Percentiles rank a stretch among this genome's conserved stretches.
phyloP scores from a whole-genome alignment of 2,329 filamentous ascomycete genomes.

The Rutstroemia sp. region DNA sequence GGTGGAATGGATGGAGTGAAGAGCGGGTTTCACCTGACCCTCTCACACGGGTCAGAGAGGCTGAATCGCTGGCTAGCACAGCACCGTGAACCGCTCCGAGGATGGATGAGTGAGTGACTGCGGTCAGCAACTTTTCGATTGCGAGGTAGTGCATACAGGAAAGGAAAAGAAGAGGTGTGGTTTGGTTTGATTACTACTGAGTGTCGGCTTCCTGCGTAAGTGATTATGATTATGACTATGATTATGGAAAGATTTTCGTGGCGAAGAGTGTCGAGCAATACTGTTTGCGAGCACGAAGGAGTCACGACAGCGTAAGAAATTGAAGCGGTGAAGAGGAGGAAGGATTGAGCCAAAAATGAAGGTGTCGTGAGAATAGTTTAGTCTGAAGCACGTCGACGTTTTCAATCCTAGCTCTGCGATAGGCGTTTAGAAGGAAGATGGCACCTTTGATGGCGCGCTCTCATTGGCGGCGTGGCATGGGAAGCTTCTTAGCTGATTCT shows the following conservation, averaged over 20 bases:
- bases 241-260: neutral
- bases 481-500: neutral
- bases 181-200: neutral
- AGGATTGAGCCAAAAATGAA: slow-evolving; percentile 3
- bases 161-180: neutral
- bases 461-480: neutral
- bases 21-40: slow-evolving; percentile 4
- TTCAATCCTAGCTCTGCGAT: neutral
- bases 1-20: neutral
- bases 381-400: neutral
- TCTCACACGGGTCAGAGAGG: slow-evolving; percentile 5
- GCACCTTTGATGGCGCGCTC: neutral
- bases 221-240: neutral
- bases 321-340: slow-evolving; percentile 4
- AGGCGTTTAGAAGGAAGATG: neutral
- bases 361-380: neutral
- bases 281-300: neutral
- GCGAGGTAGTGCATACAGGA: neutral
- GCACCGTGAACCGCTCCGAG: neutral
- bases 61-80: neutral
- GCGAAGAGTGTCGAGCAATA: neutral
- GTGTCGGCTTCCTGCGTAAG: neutral
- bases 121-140: neutral
- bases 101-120: neutral
- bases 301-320: slow-evolving; percentile 1